These are phyloP conservation scores for Beauveria sp. DNA, from an alignment of 2,329 filamentous ascomycete genomes.

Conservation along the genomic window DNA sequence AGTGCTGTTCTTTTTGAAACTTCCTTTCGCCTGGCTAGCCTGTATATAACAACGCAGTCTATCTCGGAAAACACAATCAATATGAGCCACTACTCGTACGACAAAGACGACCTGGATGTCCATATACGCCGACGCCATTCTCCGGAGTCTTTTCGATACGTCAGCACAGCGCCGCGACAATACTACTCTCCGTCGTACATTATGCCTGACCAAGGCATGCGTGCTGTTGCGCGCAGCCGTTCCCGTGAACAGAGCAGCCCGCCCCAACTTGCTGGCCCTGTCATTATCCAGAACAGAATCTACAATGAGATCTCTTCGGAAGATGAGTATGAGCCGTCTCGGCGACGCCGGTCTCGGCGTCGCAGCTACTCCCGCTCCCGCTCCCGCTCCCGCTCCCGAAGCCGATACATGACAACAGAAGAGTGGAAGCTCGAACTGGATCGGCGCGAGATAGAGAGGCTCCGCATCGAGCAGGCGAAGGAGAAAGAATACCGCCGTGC, in stretches of 20 bases:
- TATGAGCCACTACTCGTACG: slow-evolving; percentile 38
- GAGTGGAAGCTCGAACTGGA: slow-evolving; percentile 33
- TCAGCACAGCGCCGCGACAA: slow-evolving; percentile 32
- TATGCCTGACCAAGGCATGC: slow-evolving; percentile 37
- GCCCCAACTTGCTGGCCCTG: slow-evolving; percentile 24
- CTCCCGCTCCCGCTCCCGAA: slow-evolving; percentile 29
- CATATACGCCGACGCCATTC: slow-evolving; percentile 37
- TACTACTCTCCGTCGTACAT: slow-evolving; percentile 35
- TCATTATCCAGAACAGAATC: slow-evolving; percentile 52
- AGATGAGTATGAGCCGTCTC: slow-evolving; percentile 27
- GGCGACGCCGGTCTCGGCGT: slow-evolving; percentile 20
- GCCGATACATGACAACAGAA: slow-evolving; percentile 33
- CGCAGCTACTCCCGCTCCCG: slow-evolving; percentile 27
- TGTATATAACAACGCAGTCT: neutral
- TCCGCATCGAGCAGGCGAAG: slow-evolving; percentile 34
- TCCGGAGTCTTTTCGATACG: slow-evolving; percentile 37
- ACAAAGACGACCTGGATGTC: slow-evolving; percentile 50
- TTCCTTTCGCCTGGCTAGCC: neutral
- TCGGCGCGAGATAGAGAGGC: slow-evolving; percentile 36
- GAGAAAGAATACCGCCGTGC: slow-evolving; percentile 29
- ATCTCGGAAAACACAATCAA: neutral
- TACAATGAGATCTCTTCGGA: slow-evolving; percentile 43
- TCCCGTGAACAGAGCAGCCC: slow-evolving; percentile 28
- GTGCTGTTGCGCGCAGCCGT: slow-evolving; percentile 34
- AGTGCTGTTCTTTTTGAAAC: neutral